A percentile compares a stretch with the other conserved stretches of the same genome.
phyloP scores from a whole-genome alignment of 441 rosid genomes.

The Jatropha multifida region DNA sequence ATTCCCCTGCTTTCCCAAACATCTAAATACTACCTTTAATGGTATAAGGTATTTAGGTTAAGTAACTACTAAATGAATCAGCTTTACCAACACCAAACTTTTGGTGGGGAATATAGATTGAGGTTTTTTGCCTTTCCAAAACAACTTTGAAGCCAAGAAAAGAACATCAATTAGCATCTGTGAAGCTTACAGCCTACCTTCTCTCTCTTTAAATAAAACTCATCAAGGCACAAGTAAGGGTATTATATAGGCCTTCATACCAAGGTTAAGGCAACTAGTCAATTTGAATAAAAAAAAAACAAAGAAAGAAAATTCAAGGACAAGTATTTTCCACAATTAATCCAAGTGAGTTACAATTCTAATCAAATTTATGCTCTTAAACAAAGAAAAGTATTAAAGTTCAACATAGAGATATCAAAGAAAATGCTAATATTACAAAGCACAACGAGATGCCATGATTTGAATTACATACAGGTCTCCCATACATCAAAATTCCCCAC shows the following conservation, averaged over 20 bases:
- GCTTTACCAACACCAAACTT: not conserved
- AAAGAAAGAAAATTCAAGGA: not conserved
- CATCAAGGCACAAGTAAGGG: not conserved
- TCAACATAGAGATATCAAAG: constrained; percentile 9
- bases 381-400: constrained; percentile 11
- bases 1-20: not conserved
- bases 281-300: too few relatives aligned
- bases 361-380: not conserved
- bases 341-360: not conserved
- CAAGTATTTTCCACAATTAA: not conserved
- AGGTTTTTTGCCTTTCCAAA: not conserved
- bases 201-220: not conserved
- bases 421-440: constrained; percentile 44
- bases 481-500: constrained; percentile 36
- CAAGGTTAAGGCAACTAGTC: not conserved
- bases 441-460: constrained; percentile 34
- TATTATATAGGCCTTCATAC: not conserved
- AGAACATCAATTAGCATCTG: constrained; percentile 7
- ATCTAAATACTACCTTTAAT: not conserved
- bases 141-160: constrained; percentile 3
- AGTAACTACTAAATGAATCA: not conserved
- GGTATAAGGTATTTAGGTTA: not conserved
- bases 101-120: not conserved
- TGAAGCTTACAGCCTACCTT: constrained; percentile 3
- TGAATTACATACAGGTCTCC: constrained; percentile 33